A percentile compares a stretch with the other conserved stretches of the same genome.
phyloP scores from a whole-genome alignment of 176 grass and related monocot species.

The Aechmea fasciata region DNA sequence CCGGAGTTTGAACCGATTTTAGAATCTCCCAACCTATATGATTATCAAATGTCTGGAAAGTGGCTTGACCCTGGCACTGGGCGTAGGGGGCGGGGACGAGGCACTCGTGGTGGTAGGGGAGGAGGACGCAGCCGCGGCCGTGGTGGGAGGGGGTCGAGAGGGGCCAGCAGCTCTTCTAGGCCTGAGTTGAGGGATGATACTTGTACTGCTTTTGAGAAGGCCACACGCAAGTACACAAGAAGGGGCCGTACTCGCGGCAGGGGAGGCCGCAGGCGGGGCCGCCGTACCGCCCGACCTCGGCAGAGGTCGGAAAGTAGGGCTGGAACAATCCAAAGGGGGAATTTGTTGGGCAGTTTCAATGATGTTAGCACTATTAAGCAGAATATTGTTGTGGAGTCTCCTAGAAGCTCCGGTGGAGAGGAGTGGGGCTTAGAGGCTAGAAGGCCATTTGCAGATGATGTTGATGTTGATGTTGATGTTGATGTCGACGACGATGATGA shows the following conservation, averaged over 20 bases:
- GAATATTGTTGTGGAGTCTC: slow-evolving; percentile 23
- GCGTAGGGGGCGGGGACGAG: slow-evolving; percentile 65
- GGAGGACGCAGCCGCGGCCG: slow-evolving; percentile 52
- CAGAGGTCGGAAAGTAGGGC: slow-evolving; percentile 44
- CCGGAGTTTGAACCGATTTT: slow-evolving; percentile 31
- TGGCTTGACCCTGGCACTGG: slow-evolving; percentile 35
- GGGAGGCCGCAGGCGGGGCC: slow-evolving; percentile 44
- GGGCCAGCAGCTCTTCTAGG: slow-evolving; percentile 33
- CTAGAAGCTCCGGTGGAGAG: slow-evolving; percentile 68
- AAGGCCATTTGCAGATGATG: slow-evolving; percentile 43
- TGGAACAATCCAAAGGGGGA: slow-evolving; percentile 44
- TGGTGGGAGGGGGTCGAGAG: slow-evolving; percentile 55
- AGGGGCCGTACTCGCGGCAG: slow-evolving; percentile 43
- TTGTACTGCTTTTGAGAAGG: slow-evolving; percentile 22
- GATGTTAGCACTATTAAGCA: slow-evolving; percentile 47
- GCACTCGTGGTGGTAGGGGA: slow-evolving; percentile 46
- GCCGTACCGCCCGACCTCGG: slow-evolving; percentile 57
- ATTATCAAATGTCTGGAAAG: slow-evolving; percentile 9
- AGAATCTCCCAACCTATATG: slow-evolving; percentile 32
- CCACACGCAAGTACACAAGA: slow-evolving; percentile 39
- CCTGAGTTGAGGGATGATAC: slow-evolving; percentile 33
- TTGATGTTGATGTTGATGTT: slow-evolving; percentile 3
- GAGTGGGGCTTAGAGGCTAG: slow-evolving; percentile 60
- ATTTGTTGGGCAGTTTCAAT: slow-evolving; percentile 71
- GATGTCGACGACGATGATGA: slow-evolving; percentile 28